A percentile compares a stretch with the other conserved stretches of the same genome.
Evolutionary conservation across 2,329 filamentous ascomycete genomes (phyloP).

Genomic region (Penicillium olsonii): DNA sequence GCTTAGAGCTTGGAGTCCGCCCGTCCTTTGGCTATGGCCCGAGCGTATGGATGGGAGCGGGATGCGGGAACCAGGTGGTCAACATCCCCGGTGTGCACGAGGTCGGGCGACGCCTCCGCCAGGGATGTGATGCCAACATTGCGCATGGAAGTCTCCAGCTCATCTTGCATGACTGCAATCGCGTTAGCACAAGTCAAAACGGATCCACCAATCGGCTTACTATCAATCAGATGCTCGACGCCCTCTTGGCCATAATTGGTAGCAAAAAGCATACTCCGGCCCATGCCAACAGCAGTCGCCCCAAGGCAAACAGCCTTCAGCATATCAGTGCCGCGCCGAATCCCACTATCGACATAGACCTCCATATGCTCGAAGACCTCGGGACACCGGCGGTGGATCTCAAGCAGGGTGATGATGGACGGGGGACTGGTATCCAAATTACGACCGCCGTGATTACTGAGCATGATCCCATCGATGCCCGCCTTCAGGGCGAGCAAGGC

Average conservation of each 20-base stretch:
- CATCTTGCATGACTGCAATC: constrained; percentile 46
- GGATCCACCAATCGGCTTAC: constrained; percentile 43
- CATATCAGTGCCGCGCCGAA: constrained; percentile 56
- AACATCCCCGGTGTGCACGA: constrained; percentile 52
- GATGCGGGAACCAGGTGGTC: constrained; percentile 51
- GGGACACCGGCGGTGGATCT: constrained; percentile 54
- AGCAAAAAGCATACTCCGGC: constrained; percentile 55
- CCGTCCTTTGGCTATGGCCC: constrained; percentile 32
- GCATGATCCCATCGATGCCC: constrained; percentile 56
- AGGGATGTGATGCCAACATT: constrained; percentile 50
- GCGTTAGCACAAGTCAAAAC: constrained; percentile 1
- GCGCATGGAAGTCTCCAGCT: constrained; percentile 52
- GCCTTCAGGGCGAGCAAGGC: constrained; percentile 52
- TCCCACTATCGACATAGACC: constrained; percentile 57
- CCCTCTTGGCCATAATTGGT: constrained; percentile 58
- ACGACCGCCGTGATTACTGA: constrained; percentile 62
- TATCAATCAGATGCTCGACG: constrained; percentile 56
- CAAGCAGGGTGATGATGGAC: constrained; percentile 54
- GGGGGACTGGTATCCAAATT: constrained; percentile 55
- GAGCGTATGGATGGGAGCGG: constrained; percentile 46
- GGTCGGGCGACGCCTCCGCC: constrained; percentile 45
- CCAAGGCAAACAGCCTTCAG: constrained; percentile 57
- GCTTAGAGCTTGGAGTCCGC: constrained; percentile 31
- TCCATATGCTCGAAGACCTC: constrained; percentile 54
- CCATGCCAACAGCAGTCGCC: constrained; percentile 57